Percentiles rank a stretch among this genome's conserved stretches.
Conservation (phyloP, 371 early-diverging fungal genomes). For the Apophysomyces elegans region DNA sequence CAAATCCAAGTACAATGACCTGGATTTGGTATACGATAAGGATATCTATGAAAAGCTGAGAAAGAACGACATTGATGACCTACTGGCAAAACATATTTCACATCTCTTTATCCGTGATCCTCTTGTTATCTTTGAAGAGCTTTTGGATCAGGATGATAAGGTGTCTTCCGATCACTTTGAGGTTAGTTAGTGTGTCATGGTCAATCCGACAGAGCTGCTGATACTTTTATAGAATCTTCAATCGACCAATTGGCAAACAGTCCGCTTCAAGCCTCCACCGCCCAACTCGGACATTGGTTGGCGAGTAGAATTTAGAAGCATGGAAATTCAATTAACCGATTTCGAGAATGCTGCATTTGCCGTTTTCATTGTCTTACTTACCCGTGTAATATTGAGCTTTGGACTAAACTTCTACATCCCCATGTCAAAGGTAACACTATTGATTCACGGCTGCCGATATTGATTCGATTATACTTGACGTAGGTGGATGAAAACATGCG, state of each 20-base stretch:
- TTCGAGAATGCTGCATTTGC: constrained; percentile 98
- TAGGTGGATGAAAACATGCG: constrained; percentile 96
- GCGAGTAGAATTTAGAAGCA: constrained; percentile 98
- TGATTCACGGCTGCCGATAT: constrained; percentile 9
- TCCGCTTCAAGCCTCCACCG: constrained; percentile 99
- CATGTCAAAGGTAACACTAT: constrained; percentile 73
- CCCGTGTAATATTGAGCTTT: constrained; percentile 89
- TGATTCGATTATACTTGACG: not conserved
- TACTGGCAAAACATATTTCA: constrained; percentile 92
- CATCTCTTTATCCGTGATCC: constrained; percentile 99
- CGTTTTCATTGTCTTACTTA: constrained; percentile 91
- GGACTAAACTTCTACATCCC: constrained; percentile 97
- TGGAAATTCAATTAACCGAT: constrained; percentile 98
- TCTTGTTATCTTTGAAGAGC: constrained; percentile 92
- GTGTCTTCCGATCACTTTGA: constrained; percentile 94
- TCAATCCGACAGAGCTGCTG: not conserved
- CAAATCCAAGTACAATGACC: constrained; percentile 95
- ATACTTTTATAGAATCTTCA: constrained; percentile 82
- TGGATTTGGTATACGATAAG: constrained; percentile 82
- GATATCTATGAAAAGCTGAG: constrained; percentile 76
- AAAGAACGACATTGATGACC: constrained; percentile 83
- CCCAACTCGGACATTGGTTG: constrained; percentile 91
- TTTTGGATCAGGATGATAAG: constrained; percentile 86
- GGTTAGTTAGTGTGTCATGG: constrained; percentile 37
- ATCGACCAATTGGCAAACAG: constrained; percentile 99